phyloP scores from a whole-genome alignment of 192 early-diverging fungal genomes.

The Piromyces finnis region DNA sequence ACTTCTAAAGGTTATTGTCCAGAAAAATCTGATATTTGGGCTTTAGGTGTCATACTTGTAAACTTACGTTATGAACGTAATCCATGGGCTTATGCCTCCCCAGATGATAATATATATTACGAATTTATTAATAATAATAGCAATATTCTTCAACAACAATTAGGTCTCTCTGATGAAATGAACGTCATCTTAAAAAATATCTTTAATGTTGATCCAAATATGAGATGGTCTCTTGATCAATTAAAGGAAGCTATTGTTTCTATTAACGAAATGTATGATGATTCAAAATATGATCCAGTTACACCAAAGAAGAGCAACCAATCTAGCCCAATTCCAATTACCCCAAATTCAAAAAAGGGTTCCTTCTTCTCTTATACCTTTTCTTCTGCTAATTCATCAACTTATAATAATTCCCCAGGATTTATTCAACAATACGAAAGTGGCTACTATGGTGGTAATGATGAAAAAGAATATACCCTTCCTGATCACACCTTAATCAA shows the following conservation, averaged over 20 bases:
- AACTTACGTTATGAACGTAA: background rate
- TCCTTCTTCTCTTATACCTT: background rate
- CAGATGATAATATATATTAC: background rate
- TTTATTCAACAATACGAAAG: background rate
- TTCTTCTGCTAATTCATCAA: background rate
- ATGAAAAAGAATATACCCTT: background rate
- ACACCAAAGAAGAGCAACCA: background rate
- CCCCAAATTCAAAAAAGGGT: background rate
- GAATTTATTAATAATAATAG: background rate
- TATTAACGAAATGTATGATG: background rate
- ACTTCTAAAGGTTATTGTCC: background rate
- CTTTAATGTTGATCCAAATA: background rate
- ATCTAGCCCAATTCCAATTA: background rate
- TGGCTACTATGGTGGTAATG: background rate
- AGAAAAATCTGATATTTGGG: background rate
- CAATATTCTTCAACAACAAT: background rate
- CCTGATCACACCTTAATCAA: background rate
- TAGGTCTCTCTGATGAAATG: background rate
- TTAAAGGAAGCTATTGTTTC: background rate
- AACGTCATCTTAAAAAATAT: background rate
- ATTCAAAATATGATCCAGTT: background rate
- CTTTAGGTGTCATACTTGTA: background rate
- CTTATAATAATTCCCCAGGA: background rate
- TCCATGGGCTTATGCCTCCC: background rate
- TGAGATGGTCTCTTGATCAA: background rate